Percentiles rank a stretch among this genome's conserved stretches.
Conservation (phyloP, 2,329 filamentous ascomycete genomes). For the Paraconiothyrium brasiliense region DNA sequence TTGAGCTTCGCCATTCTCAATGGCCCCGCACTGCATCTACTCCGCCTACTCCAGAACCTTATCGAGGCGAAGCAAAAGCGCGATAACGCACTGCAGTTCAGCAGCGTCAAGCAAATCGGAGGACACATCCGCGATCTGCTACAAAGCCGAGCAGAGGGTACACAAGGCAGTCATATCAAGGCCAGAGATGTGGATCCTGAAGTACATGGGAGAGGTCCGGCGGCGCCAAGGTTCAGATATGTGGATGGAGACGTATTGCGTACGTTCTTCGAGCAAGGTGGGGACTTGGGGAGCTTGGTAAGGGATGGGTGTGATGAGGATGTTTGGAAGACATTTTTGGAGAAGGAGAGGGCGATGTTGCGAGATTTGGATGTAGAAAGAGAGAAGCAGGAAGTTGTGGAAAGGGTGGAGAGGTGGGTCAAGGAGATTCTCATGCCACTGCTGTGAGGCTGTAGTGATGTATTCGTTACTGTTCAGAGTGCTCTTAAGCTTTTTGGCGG, state of each 20-base stretch:
- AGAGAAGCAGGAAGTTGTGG: constrained; percentile 28
- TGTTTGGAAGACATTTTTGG: constrained; percentile 32
- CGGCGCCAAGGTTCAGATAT: constrained; percentile 41
- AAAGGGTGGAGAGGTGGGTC: constrained; percentile 11
- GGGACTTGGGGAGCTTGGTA: constrained; percentile 29
- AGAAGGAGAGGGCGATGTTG: constrained; percentile 34
- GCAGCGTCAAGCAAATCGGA: constrained; percentile 23
- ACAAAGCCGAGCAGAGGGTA: constrained; percentile 31
- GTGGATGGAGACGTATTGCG: constrained; percentile 55
- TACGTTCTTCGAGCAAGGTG: constrained; percentile 35
- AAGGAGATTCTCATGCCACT: constrained; percentile 9
- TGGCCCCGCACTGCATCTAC: constrained; percentile 69
- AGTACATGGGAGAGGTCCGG: constrained; percentile 24
- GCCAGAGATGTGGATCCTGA: constrained; percentile 40
- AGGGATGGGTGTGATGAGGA: constrained; percentile 28
- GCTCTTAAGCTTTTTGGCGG: background rate
- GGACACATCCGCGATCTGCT: constrained; percentile 35
- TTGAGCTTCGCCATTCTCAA: constrained; percentile 71
- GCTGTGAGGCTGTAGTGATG: constrained; percentile 1
- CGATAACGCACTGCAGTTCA: constrained; percentile 25
- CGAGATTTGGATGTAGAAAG: constrained; percentile 17
- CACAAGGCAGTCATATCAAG: constrained; percentile 29
- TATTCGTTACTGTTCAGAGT: background rate
- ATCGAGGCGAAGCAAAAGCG: constrained; percentile 34
- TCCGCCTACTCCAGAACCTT: constrained; percentile 78